Conservation (phyloP, 2,329 filamentous ascomycete genomes). For the Hymenoscyphus albidus region DNA sequence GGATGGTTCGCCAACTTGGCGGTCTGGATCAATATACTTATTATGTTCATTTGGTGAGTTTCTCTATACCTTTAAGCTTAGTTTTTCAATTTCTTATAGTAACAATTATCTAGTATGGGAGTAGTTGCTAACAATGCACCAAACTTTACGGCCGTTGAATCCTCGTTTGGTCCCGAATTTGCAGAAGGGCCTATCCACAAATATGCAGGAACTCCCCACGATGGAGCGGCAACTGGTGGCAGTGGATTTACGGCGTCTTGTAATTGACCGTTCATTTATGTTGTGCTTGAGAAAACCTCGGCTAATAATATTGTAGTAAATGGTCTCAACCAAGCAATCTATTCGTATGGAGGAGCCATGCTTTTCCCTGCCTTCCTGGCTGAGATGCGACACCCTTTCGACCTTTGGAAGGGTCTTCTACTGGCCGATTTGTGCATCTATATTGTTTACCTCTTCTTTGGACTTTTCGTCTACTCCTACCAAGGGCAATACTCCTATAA, state of each 20-base stretch:
- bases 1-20: slow-evolving; percentile 53
- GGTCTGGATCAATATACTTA: slow-evolving; percentile 53
- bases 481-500: slow-evolving; percentile 46
- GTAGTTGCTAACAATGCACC: neutral
- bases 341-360: slow-evolving; percentile 55
- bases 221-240: slow-evolving; percentile 40
- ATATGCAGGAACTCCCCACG: slow-evolving; percentile 39
- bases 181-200: slow-evolving; percentile 33
- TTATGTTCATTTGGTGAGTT: slow-evolving; percentile 45
- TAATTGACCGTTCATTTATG: neutral
- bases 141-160: slow-evolving; percentile 39
- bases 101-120: slow-evolving; percentile 14
- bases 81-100: neutral
- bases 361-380: slow-evolving; percentile 56
- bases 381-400: slow-evolving; percentile 46
- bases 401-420: slow-evolving; percentile 47
- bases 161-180: slow-evolving; percentile 33
- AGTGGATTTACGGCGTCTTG: slow-evolving; percentile 42
- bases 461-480: slow-evolving; percentile 44
- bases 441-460: slow-evolving; percentile 44
- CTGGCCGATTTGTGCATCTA: slow-evolving; percentile 47
- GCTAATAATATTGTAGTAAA: slow-evolving; percentile 34
- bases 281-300: neutral
- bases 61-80: neutral
- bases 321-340: slow-evolving; percentile 52